Base-by-base conservation (phyloP, 441 rosid species). In the Gossypium gossypioides region DNA sequence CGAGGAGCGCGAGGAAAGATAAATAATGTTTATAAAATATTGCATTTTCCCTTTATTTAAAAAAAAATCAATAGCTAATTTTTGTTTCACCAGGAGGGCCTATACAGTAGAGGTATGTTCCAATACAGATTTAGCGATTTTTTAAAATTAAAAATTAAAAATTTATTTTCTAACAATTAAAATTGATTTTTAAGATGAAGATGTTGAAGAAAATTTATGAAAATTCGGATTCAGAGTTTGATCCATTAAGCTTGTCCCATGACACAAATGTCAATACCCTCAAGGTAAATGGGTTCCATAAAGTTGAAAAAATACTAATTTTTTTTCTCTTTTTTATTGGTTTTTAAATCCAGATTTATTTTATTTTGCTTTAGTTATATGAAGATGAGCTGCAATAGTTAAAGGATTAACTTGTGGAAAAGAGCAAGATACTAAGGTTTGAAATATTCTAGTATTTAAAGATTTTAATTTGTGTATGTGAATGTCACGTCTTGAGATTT, bases 1-100 rank as follows among this genome's bases (percentile, higher is more conserved):
- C 2, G 70, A 77, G 34, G 79, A 69, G 0, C 40, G 72, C 3
- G 77, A 82, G 70, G 57, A 73, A 48, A 79, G 85, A 81, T 82
- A 4, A 40, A 1, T 1, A 3, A 6, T 57, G 15, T 21, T 13
- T n/a, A 3, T 32, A 3, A 3, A 48, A 48, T 5, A n/a, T 5
- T 3, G 2, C 4, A 15, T 1, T n/a, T 15, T 4, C 4, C 2
- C 16, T 50, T 1, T 13, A n/a, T n/a, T 4, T 0, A 3, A 29
- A 3, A 29, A 4, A 29, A 1, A 32, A 5, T 32, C 25, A 3
- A 27, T 27, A 27, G 32, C 5, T 3, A 27, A 27, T 3, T 27
- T 27, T 27, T 27, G 2, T 27, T 27, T 3, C 32, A 27, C 5
- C 1, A 27, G 32, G 32, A 27, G 32, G 32, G 5, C 5, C 32